Evolutionary conservation across 768 basidiomycete genomes (phyloP).

Genomic region (Rickenella mellea): DNA sequence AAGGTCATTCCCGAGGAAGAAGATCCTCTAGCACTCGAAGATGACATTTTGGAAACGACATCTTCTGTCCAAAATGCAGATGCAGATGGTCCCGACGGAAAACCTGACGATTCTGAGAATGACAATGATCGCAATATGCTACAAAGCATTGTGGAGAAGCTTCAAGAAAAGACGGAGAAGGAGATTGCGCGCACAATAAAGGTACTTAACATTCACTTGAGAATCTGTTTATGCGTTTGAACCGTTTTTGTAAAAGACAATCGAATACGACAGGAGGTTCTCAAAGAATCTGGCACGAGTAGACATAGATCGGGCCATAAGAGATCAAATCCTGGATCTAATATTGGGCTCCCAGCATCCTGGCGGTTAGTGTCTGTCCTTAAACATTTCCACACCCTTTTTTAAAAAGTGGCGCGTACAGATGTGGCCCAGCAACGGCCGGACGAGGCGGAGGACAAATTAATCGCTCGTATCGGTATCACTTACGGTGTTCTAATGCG

Average conservation of each 20-base stretch:
- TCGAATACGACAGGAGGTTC: constrained; percentile 74
- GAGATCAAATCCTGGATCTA: constrained; percentile 51
- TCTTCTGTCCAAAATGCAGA: constrained; percentile 8
- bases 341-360: constrained; percentile 24
- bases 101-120: constrained; percentile 30
- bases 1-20: constrained; percentile 35
- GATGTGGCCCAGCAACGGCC: not conserved
- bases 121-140: constrained; percentile 23
- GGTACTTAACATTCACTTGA: constrained; percentile 30
- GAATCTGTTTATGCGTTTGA: not conserved
- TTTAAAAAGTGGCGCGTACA: not conserved
- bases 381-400: not conserved
- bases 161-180: constrained; percentile 83
- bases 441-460: constrained; percentile 61
- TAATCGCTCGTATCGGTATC: constrained; percentile 58
- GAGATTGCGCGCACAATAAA: constrained; percentile 66
- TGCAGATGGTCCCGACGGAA: constrained; percentile 26
- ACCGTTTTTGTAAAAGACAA: constrained; percentile 35
- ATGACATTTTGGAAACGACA: not conserved
- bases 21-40: constrained; percentile 10
- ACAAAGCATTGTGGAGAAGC: constrained; percentile 68
- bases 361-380: constrained; percentile 17
- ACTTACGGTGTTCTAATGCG: constrained; percentile 75
- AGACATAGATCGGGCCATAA: constrained; percentile 49
- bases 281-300: constrained; percentile 53